Conservation (phyloP, 1,284 basidiomycete genomes). For the Somion occarium region DNA sequence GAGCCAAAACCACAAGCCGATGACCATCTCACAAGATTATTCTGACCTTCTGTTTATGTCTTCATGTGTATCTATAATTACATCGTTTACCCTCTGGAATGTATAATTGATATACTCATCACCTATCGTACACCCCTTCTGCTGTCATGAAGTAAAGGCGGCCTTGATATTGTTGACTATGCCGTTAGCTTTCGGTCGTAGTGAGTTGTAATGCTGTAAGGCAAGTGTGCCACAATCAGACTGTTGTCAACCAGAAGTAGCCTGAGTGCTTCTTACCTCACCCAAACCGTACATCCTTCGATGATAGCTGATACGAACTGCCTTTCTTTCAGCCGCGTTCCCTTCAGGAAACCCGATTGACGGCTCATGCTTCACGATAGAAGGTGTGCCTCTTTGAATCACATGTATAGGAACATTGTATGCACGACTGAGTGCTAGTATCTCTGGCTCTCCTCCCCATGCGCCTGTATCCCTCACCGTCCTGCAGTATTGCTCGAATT, state of each 20-base stretch:
- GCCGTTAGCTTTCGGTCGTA: constrained; percentile 49
- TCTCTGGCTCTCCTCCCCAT: constrained; percentile 99
- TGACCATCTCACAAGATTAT: constrained; percentile 37
- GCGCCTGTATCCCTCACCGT: constrained; percentile 79
- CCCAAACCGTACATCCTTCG: constrained; percentile 89
- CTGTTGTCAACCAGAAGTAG: constrained; percentile 1
- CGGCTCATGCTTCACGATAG: constrained; percentile 80
- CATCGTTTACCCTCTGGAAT: neutral
- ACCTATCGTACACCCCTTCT: neutral
- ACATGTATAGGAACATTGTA: constrained; percentile 90
- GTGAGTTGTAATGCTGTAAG: constrained; percentile 81
- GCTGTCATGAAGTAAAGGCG: constrained; percentile 25
- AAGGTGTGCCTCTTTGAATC: constrained; percentile 79
- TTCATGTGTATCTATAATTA: constrained; percentile 3
- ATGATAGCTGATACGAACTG: constrained; percentile 85
- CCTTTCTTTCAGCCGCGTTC: constrained; percentile 34
- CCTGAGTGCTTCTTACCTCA: constrained; percentile 56
- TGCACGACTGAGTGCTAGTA: constrained; percentile 83
- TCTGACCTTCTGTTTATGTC: constrained; percentile 30
- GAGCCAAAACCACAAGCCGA: constrained; percentile 48
- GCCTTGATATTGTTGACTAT: constrained; percentile 39
- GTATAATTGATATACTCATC: neutral
- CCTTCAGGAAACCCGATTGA: constrained; percentile 30
- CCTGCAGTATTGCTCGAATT: constrained; percentile 79
- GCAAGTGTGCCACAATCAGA: no score